A percentile compares a stretch with the other conserved stretches of the same genome.
These are phyloP conservation scores for Ramaria sp. DNA, from an alignment of 768 basidiomycete species.

Conservation along the genomic window DNA sequence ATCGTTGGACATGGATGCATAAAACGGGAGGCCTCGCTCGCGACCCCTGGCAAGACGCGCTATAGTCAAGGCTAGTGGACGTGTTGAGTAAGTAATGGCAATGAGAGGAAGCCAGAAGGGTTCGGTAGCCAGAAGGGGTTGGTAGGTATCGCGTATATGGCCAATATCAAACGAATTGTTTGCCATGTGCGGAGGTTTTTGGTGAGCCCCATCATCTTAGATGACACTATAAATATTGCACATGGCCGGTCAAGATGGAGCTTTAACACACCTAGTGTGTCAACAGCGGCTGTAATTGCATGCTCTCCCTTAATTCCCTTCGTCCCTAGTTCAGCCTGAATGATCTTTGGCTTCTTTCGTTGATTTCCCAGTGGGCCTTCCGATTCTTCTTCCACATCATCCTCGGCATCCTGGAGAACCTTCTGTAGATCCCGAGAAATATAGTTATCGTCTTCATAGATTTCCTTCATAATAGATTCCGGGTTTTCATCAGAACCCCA, in stretches of 20 bases:
- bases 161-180: not conserved
- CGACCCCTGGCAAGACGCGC: slow-evolving; percentile 23
- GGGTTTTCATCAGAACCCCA: slow-evolving; percentile 20
- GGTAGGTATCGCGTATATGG: slow-evolving; percentile 19
- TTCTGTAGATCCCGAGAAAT: not conserved
- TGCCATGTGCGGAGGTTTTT: not conserved
- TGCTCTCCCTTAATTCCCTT: no score
- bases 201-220: no score
- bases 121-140: slow-evolving; percentile 16
- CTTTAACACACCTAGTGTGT: no score
- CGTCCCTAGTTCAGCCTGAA: not conserved
- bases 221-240: no score
- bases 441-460: slow-evolving; percentile 2
- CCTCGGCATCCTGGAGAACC: not conserved
- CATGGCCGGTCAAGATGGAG: no score
- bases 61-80: slow-evolving; percentile 28
- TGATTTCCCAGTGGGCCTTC: not conserved
- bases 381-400: not conserved
- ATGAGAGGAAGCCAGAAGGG: slow-evolving; percentile 34
- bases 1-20: slow-evolving; percentile 20
- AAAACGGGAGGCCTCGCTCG: slow-evolving; percentile 26
- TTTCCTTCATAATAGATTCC: slow-evolving; percentile 12
- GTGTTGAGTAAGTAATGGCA: slow-evolving; percentile 30
- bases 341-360: not conserved
- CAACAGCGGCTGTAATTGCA: no score